phyloP scores from a whole-genome alignment of 164 flowering plant genomes.

The Stephania japonica region DNA sequence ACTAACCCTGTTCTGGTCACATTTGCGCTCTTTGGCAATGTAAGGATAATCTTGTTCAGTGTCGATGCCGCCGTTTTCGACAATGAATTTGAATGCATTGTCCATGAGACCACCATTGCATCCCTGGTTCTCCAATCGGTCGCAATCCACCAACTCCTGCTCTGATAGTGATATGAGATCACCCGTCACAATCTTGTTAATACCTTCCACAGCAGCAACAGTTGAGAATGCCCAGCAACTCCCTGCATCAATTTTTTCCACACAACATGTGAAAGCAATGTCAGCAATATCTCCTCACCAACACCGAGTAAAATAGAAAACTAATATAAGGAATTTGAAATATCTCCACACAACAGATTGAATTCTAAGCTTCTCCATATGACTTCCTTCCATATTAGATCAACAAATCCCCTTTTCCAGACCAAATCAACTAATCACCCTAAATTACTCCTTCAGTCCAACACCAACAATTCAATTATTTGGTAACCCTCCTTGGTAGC shows the following conservation, averaged over 20 bases:
- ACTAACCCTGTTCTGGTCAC: slow-evolving; percentile 51
- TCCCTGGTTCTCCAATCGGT: slow-evolving; percentile 64
- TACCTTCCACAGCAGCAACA: slow-evolving; percentile 66
- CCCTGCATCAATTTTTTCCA: slow-evolving; percentile 35
- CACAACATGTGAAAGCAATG: background rate
- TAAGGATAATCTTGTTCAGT: slow-evolving; percentile 78
- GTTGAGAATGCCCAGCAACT: slow-evolving; percentile 96
- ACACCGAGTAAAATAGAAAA: background rate
- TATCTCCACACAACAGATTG: background rate
- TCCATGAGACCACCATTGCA: slow-evolving; percentile 95
- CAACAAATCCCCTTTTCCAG: background rate
- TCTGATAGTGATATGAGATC: slow-evolving; percentile 64
- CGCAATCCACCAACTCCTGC: slow-evolving; percentile 88
- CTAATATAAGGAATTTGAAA: background rate
- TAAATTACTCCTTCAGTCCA: background rate
- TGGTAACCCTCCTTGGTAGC: too few relatives aligned
- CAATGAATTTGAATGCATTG: slow-evolving; percentile 73
- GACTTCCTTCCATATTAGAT: background rate
- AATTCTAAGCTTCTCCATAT: too few relatives aligned
- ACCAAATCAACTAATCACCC: background rate
- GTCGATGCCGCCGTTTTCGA: slow-evolving; percentile 78
- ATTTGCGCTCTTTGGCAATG: slow-evolving; percentile 40
- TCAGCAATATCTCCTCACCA: background rate
- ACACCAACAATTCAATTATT: too few relatives aligned
- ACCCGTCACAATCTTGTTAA: slow-evolving; percentile 63